A percentile compares a stretch with the other conserved stretches of the same genome.
Evolutionary conservation across 2,329 filamentous ascomycete species (phyloP).

Genomic region (Hypoxylon sp.): DNA sequence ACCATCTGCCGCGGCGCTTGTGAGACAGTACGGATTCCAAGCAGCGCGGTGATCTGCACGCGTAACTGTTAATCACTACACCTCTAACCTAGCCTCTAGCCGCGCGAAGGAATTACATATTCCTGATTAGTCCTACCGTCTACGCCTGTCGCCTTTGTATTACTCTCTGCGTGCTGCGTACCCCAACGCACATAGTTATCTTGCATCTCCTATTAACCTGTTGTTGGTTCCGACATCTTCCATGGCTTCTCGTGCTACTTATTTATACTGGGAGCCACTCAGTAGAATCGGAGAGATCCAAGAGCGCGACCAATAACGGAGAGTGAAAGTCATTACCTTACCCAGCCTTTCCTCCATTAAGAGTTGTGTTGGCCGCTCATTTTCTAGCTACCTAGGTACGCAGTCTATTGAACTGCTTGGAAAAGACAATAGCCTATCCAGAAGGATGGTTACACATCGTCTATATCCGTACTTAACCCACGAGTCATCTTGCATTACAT

Average conservation of each 20-base stretch:
- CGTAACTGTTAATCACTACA: slow-evolving; percentile 16
- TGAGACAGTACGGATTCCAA: slow-evolving; percentile 8
- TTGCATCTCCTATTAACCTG: slow-evolving; percentile 2
- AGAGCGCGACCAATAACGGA: slow-evolving; percentile 4
- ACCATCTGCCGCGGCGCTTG: slow-evolving; percentile 29
- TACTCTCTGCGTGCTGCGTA: slow-evolving; percentile 8
- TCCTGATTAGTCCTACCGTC: slow-evolving; percentile 29
- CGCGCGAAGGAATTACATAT: slow-evolving; percentile 25
- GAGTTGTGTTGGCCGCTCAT: not conserved
- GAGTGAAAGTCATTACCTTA: not conserved
- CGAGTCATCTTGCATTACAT: slow-evolving; percentile 18
- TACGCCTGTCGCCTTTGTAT: slow-evolving; percentile 27
- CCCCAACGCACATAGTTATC: slow-evolving; percentile 1
- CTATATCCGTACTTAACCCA: not conserved
- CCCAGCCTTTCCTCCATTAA: slow-evolving; percentile 1
- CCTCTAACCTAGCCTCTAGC: slow-evolving; percentile 28
- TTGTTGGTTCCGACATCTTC: slow-evolving; percentile 20
- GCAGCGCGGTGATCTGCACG: slow-evolving; percentile 26
- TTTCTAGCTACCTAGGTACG: not conserved
- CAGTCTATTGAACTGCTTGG: not conserved
- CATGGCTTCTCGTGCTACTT: slow-evolving; percentile 1
- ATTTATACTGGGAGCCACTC: slow-evolving; percentile 1
- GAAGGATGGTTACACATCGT: not conserved
- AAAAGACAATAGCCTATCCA: slow-evolving; percentile 1
- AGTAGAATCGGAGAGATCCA: slow-evolving; percentile 7